Base-by-base conservation (phyloP, 257 asterid species). In the Nicotiana tomentosiformis region DNA sequence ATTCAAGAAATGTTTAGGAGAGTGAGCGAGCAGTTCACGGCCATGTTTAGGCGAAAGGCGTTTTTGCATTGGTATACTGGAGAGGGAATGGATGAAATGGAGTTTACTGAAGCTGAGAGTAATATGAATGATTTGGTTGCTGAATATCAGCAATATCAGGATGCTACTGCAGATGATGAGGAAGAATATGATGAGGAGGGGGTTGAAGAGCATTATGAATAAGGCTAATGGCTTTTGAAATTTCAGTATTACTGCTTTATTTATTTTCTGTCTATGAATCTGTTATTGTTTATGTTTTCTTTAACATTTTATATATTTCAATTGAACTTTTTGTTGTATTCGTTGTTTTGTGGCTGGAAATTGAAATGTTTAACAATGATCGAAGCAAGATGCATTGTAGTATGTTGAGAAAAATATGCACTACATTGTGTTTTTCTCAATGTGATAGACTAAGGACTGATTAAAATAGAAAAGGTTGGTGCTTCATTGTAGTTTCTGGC, bases 61-160 rank as follows among this genome's bases (percentile, higher is more conserved):
- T 78, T 78, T 43, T 37, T 78, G 37, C 82, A 78, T 58, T 58
- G 81, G 95, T 91, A 91, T 74, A 90, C 92, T 0, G 95, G 95
- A 7, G 92, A 91, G 68, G 95, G 93, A 11, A 91, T 90, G 95
- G 95, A 91, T n/a, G 95, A 91, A 56, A 90, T 90, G 95, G 95
- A 91, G 39, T 91, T 91, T 51, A 91, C 95, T 0, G 95, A 91
- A 66, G 95, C 93, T 0, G 95, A 90, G 88, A 91, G 95, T 77
- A 91, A 91, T 33, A 91, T 91, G 95, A 91, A 91, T 23, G 95
- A 90, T 78, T 83, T 91, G 61, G 93, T 90, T 69, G 92, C 95
- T 0, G 93, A 91, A 84, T 90, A 91, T 53, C 95, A 91, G 86
- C 95, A 91, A 18, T 89, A 90, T 8, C 95, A 91, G 69, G 95